phyloP scores from a whole-genome alignment of 2,329 filamentous ascomycete species.

The Lanzia echinophila region DNA sequence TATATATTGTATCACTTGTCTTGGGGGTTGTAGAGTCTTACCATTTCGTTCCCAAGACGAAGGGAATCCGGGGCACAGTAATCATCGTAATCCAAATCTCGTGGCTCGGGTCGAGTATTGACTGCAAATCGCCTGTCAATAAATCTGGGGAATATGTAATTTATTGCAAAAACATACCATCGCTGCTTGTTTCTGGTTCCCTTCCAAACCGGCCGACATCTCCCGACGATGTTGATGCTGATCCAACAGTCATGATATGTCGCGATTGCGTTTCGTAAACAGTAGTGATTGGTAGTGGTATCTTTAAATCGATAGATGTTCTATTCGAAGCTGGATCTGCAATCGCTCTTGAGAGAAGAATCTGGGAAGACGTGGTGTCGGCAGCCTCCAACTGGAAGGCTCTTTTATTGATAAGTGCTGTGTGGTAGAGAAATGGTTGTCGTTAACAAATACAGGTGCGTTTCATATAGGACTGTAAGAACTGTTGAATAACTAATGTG shows the following conservation, averaged over 20 bases:
- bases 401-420: too few relatives aligned
- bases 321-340: constrained; percentile 26
- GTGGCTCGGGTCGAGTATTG: neutral
- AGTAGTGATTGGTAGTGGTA: constrained; percentile 19
- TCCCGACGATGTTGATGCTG: constrained; percentile 12
- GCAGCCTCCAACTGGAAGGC: constrained; percentile 20
- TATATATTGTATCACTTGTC: too few relatives aligned
- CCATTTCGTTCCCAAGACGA: neutral
- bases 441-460: neutral
- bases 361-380: constrained; percentile 40
- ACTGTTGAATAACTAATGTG: neutral
- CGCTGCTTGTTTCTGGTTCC: neutral
- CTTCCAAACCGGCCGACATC: constrained; percentile 2
- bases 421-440: neutral
- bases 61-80: neutral
- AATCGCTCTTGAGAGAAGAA: constrained; percentile 39
- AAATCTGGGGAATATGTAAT: too few relatives aligned
- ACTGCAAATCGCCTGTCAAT: too few relatives aligned
- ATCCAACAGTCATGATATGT: constrained; percentile 26
- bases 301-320: neutral
- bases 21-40: too few relatives aligned
- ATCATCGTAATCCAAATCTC: neutral
- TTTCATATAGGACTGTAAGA: neutral
- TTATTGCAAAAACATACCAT: neutral
- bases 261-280: constrained; percentile 23